Conservation (phyloP, 2,329 filamentous ascomycete genomes). For the Ophiostoma fasciatum region DNA sequence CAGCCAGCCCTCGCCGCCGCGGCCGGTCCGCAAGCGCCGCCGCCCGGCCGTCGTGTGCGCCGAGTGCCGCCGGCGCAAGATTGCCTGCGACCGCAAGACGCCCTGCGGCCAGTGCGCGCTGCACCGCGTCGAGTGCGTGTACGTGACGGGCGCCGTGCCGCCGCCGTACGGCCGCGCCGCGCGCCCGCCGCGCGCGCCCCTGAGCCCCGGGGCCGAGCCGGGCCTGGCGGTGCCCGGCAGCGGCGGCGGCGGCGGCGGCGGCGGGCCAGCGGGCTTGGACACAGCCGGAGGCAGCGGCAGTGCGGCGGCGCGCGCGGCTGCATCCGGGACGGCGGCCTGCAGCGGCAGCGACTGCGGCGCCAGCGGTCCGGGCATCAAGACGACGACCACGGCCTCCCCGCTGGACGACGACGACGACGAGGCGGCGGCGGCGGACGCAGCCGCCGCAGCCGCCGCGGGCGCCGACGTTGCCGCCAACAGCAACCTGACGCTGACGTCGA, state of each 20-base stretch:
- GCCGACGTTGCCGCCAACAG: too few relatives aligned
- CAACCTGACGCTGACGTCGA: neutral
- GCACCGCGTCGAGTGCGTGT: constrained; percentile 37
- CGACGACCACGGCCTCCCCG: neutral
- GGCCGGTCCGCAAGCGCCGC: constrained; percentile 10
- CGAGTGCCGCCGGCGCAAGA: constrained; percentile 44
- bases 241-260: neutral
- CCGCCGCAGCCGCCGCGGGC: too few relatives aligned
- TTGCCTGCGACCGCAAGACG: constrained; percentile 41
- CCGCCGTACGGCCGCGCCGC: constrained; percentile 11
- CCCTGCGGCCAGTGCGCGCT: constrained; percentile 46
- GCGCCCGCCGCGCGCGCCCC: neutral
- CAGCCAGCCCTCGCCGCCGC: neutral
- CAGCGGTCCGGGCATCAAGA: too few relatives aligned
- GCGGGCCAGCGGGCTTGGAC: neutral
- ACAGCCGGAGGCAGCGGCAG: neutral
- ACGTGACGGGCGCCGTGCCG: constrained; percentile 19
- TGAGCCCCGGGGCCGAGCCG: neutral
- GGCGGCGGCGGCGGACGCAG: neutral
- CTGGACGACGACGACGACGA: constrained; percentile 3
- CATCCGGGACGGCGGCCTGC: too few relatives aligned
- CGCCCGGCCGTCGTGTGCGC: constrained; percentile 34
- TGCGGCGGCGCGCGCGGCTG: too few relatives aligned
- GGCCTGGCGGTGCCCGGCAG: neutral
- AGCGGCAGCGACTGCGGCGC: too few relatives aligned